These are phyloP conservation scores for Heterobasidion occidentale DNA, from an alignment of 1,284 basidiomycete species.

Conservation along the genomic window DNA sequence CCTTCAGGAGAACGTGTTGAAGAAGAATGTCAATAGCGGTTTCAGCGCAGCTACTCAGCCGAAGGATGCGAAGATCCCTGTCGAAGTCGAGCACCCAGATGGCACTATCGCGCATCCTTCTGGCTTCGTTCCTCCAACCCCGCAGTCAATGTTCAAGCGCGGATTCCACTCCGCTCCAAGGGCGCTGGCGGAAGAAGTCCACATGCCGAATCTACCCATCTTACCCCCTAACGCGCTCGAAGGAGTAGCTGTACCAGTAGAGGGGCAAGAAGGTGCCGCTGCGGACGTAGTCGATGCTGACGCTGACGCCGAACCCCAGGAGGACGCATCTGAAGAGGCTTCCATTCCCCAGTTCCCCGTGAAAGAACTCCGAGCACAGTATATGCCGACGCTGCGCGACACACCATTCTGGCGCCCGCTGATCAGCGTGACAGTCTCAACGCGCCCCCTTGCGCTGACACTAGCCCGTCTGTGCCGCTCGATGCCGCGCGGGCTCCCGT, in stretches of 20 bases:
- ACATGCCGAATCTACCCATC: not conserved
- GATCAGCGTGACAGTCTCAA: conserved; percentile 31
- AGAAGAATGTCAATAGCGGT: not conserved
- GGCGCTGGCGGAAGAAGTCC: not conserved
- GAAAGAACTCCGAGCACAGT: conserved; percentile 10
- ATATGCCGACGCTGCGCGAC: conserved; percentile 20
- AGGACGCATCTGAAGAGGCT: not conserved
- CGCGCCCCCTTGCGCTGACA: conserved; percentile 33
- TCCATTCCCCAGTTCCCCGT: not conserved
- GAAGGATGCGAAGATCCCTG: conserved; percentile 19
- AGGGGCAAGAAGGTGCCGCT: no score
- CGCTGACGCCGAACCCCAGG: not conserved
- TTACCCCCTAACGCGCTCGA: not conserved
- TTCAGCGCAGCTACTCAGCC: conserved; percentile 19
- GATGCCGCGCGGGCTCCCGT: conserved; percentile 27
- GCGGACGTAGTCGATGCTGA: not conserved
- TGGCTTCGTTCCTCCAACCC: not conserved
- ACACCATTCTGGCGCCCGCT: conserved; percentile 34
- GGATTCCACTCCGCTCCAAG: not conserved
- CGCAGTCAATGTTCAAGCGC: not conserved
- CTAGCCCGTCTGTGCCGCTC: conserved; percentile 26
- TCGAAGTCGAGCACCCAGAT: not conserved
- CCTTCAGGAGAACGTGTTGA: not conserved
- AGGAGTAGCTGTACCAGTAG: not conserved
- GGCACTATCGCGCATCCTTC: not conserved